Evolutionary conservation across 2,329 filamentous ascomycete genomes (phyloP).

Genomic region (Cladobotryum mycophilum): DNA sequence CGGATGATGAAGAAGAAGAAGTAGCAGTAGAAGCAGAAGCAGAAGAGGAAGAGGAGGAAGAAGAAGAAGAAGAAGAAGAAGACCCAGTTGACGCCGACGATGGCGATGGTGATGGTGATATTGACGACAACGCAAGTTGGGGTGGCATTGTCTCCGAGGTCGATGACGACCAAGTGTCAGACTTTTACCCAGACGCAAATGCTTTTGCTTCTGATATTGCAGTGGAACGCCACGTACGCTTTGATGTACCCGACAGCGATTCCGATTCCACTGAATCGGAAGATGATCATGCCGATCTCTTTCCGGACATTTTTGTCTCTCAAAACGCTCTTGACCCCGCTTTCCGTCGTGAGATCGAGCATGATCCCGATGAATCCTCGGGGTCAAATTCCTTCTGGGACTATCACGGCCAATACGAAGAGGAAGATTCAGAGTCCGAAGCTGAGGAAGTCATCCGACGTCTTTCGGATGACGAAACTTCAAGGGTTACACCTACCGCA

Average conservation of each 20-base stretch:
- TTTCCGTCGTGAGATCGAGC: slow-evolving; percentile 68
- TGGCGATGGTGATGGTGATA: slow-evolving; percentile 31
- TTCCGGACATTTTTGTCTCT: slow-evolving; percentile 72
- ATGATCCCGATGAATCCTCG: slow-evolving; percentile 54
- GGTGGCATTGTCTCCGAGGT: slow-evolving; percentile 47
- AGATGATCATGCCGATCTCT: slow-evolving; percentile 58
- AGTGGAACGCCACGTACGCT: slow-evolving; percentile 63
- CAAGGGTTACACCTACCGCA: slow-evolving; percentile 35
- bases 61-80: slow-evolving; percentile 34
- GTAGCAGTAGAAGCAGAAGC: slow-evolving; percentile 32
- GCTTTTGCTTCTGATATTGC: slow-evolving; percentile 36
- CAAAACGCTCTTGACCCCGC: slow-evolving; percentile 66
- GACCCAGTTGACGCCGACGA: slow-evolving; percentile 32
- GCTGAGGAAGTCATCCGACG: slow-evolving; percentile 34
- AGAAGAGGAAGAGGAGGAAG: slow-evolving; percentile 34
- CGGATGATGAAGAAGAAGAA: slow-evolving; percentile 34
- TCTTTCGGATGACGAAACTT: slow-evolving; percentile 36
- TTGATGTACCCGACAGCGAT: slow-evolving; percentile 62
- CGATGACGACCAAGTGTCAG: slow-evolving; percentile 39
- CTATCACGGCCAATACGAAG: slow-evolving; percentile 43
- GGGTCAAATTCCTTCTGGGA: slow-evolving; percentile 60
- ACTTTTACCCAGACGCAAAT: slow-evolving; percentile 34
- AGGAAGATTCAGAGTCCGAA: slow-evolving; percentile 39
- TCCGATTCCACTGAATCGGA: slow-evolving; percentile 60
- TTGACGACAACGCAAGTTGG: slow-evolving; percentile 46